Evolutionary conservation across 139 green algal genomes (phyloP).

Genomic region (Chlamydomonas applanata): DNA sequence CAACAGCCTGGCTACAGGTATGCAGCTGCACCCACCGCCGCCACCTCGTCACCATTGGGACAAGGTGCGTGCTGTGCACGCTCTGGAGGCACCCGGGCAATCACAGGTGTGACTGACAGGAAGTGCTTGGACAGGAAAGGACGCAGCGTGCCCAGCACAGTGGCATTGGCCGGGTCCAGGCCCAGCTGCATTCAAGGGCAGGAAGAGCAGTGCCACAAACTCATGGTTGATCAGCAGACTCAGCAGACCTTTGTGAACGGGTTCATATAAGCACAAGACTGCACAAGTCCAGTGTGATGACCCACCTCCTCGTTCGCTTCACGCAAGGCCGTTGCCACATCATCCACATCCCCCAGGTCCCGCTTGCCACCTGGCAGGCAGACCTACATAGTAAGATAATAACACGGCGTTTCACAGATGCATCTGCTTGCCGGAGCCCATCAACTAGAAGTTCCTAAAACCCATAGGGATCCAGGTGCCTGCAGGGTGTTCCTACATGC

Average conservation of each 20-base stretch:
- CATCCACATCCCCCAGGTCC: constrained; percentile 54
- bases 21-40: constrained; percentile 44
- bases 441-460: too few species aligned
- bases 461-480: too few species aligned
- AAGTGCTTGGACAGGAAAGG: constrained; percentile 71
- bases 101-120: constrained; percentile 68
- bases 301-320: constrained; percentile 75
- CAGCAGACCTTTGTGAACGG: too few species aligned
- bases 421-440: too few species aligned
- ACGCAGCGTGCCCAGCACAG: constrained; percentile 50
- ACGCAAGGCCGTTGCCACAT: constrained; percentile 62
- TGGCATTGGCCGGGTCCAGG: neutral
- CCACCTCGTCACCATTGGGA: constrained; percentile 57
- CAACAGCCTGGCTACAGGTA: too few species aligned
- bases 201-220: too few species aligned
- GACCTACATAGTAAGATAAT: too few species aligned
- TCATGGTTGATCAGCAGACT: too few species aligned
- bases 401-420: too few species aligned
- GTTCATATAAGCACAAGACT: neutral
- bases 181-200: too few species aligned
- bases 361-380: constrained; percentile 77
- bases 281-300: neutral
- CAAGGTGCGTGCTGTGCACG: neutral
- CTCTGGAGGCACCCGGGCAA: constrained; percentile 40
- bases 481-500: too few species aligned